Evolutionary conservation across 495 filamentous ascomycete species (phyloP), one percentile per base, ranked within the genome.

Genomic region (Zalerion maritima): DNA sequence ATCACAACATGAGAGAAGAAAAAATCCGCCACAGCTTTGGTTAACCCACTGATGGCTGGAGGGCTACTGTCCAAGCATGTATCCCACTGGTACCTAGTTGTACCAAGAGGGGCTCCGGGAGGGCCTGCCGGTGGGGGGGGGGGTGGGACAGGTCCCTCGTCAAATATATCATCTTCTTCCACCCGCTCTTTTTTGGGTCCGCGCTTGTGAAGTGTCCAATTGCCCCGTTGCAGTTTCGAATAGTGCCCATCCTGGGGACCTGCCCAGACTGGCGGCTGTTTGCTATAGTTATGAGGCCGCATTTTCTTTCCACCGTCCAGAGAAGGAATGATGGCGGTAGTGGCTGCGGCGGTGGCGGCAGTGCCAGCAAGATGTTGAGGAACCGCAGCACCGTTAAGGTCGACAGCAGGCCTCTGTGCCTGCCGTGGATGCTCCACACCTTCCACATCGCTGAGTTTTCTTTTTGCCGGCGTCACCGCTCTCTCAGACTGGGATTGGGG

Each of bases 1-100:
- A 58, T 35, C 8, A 87, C 68, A 17, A 91, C 77, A 35, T 76
- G 55, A 24, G 58, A 39, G 42, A 69, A 87, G 5, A 94, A 46
- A 39, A 82, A 92, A 44, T 91, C 78, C 25, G 73, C 75, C 5
- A 92, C 56, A 8, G 53, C 34, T 38, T 71, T 75, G 4, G 69
- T 72, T 15, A 87, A 41, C 29, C 80, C 68, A 26, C 83, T 77
- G 29, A 68, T 55, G 0, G 19, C 65, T 81, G 2, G 69, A 65
- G 38, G 91, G 84, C 80, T 80, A 87, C 1, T 61, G 64, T 1
- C 74, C 74, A 6, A 78, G 36, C 24, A 52, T 11, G 34, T 22
- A 49, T 11, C 55, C 54, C 15, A 45, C 37, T 31, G 35, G 21
- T 24, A 26, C 9, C 21, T 14, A 3, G 31, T 10, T 11, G 18